A percentile compares a stretch with the other conserved stretches of the same genome.
phyloP scores from a whole-genome alignment of 2,329 filamentous ascomycete species.

The Amauroascus verrucosus region DNA sequence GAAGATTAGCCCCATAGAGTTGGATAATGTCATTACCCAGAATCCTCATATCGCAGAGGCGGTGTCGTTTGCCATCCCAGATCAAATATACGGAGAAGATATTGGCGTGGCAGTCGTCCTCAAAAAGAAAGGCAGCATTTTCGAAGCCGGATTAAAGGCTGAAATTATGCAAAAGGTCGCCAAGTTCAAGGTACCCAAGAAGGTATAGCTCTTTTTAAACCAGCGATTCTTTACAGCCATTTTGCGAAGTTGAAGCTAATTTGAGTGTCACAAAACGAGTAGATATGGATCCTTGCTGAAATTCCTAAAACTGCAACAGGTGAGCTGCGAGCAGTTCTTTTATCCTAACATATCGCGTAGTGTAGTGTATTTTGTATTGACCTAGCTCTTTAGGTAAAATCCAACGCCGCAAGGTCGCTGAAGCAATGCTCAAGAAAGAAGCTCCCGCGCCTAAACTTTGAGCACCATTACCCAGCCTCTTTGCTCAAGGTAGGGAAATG shows the following conservation, averaged over 20 bases:
- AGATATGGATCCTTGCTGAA: slow-evolving; percentile 69
- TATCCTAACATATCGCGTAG: not conserved
- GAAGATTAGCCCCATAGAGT: slow-evolving; percentile 79
- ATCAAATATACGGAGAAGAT: slow-evolving; percentile 75
- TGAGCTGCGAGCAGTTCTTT: not conserved
- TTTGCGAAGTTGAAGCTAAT: not conserved
- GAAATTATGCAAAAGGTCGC: slow-evolving; percentile 63
- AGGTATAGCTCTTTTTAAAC: slow-evolving; percentile 40
- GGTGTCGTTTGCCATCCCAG: slow-evolving; percentile 72
- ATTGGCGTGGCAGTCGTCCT: slow-evolving; percentile 66
- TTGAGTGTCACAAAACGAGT: slow-evolving; percentile 13
- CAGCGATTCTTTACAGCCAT: not conserved
- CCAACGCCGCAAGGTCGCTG: slow-evolving; percentile 74
- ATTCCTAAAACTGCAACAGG: slow-evolving; percentile 84
- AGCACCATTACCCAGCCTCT: not conserved
- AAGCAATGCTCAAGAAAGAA: slow-evolving; percentile 68
- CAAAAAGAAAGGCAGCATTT: slow-evolving; percentile 51
- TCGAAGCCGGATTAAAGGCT: slow-evolving; percentile 51
- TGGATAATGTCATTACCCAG: slow-evolving; percentile 70
- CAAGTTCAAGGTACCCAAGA: slow-evolving; percentile 78
- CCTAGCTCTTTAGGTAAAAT: slow-evolving; percentile 53
- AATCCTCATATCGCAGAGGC: slow-evolving; percentile 65
- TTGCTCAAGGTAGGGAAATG: not conserved
- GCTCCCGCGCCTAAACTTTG: slow-evolving; percentile 45
- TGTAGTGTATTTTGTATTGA: not conserved